Evolutionary conservation across 345 rosid species (phyloP).

Genomic region (Murraya paniculata): DNA sequence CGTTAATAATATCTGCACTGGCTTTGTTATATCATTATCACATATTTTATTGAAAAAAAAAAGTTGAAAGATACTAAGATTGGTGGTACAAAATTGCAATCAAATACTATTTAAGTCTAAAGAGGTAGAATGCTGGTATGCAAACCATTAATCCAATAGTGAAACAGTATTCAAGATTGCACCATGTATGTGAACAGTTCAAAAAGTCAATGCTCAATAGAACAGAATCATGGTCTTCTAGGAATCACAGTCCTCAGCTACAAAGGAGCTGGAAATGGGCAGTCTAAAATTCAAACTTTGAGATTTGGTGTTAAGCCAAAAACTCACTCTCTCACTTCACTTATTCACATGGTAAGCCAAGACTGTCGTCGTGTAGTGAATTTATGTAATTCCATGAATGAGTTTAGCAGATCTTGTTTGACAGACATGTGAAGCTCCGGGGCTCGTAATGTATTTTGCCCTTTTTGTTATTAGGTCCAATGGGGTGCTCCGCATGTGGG

Average conservation of each 20-base stretch:
- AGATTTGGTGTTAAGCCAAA: conserved; percentile 25
- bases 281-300: conserved; percentile 38
- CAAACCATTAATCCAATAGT: background rate
- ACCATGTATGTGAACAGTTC: background rate
- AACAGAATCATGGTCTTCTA: background rate
- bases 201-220: conserved; percentile 6
- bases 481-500: conserved; percentile 49
- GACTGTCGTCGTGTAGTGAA: conserved; percentile 44
- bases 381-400: conserved; percentile 34
- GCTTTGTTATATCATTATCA: no score
- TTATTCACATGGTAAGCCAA: conserved; percentile 49
- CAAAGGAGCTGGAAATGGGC: conserved; percentile 11
- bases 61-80: no score
- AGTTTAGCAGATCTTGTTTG: conserved; percentile 37
- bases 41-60: no score
- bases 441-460: conserved; percentile 10
- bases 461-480: conserved; percentile 30
- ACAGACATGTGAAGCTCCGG: conserved; percentile 60
- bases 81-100: no score
- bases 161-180: background rate
- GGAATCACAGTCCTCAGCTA: conserved; percentile 15
- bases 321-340: conserved; percentile 29
- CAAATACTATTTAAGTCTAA: background rate
- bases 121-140: background rate
- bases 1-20: no score